Percentiles rank a stretch among this genome's conserved stretches.
Conservation (phyloP, 164 flowering plant species). For the Umbellularia californica region DNA sequence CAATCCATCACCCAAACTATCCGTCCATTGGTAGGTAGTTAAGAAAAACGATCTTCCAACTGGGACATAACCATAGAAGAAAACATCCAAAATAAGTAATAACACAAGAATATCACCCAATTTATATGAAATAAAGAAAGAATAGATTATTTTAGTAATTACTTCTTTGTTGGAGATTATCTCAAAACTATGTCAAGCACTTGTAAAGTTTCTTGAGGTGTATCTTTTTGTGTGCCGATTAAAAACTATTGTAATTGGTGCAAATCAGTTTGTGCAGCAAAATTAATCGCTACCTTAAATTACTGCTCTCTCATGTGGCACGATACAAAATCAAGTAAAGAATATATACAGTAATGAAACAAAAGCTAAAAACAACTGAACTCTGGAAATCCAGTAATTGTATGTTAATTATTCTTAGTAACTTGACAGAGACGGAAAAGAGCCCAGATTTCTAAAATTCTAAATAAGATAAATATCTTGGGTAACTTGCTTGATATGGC, state of each 20-base stretch:
- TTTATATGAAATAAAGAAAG: neutral
- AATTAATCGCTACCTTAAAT: conserved; percentile 50
- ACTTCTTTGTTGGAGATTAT: conserved; percentile 37
- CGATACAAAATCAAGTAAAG: neutral
- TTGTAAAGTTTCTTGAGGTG: conserved; percentile 69
- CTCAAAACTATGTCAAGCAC: conserved; percentile 69
- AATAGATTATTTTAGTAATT: neutral
- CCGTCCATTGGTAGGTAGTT: conserved; percentile 15
- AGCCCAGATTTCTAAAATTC: no score
- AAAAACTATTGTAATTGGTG: conserved; percentile 51
- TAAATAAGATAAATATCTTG: no score
- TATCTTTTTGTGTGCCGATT: conserved; percentile 32
- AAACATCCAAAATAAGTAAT: neutral
- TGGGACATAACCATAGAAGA: conserved; percentile 20
- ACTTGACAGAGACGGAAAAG: no score
- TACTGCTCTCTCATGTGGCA: conserved; percentile 44
- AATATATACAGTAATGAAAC: neutral
- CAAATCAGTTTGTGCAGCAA: conserved; percentile 47
- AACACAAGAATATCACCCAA: neutral
- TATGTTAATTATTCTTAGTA: no score
- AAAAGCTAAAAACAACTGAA: neutral
- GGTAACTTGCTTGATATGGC: no score
- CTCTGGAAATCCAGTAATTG: no score
- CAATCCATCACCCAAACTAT: conserved; percentile 49
- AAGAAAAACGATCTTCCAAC: conserved; percentile 77